phyloP scores from a whole-genome alignment of 1,139 yeast species.

The Hansenula lynferdii region DNA sequence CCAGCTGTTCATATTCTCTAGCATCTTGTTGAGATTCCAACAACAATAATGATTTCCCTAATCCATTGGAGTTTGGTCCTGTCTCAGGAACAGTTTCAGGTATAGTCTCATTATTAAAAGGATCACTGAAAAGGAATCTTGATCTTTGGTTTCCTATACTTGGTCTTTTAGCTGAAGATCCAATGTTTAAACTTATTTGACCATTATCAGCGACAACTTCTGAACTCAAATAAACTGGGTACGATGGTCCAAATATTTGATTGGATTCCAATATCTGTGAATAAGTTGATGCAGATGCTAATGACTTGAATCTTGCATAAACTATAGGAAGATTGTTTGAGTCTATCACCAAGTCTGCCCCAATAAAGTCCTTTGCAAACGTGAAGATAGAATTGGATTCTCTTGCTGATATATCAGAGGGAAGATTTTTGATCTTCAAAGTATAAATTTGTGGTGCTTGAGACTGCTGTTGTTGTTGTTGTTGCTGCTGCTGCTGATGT shows the following conservation, averaged over 20 bases:
- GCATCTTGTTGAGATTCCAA: conserved; percentile 55
- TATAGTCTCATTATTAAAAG: conserved; percentile 37
- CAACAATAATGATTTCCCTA: conserved; percentile 51
- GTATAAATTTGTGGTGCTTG: conserved; percentile 22
- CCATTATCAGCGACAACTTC: conserved; percentile 41
- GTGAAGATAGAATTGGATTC: conserved; percentile 79
- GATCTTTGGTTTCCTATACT: conserved; percentile 55
- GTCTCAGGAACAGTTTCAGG: conserved; percentile 16
- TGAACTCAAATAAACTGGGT: conserved; percentile 43
- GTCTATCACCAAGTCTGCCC: conserved; percentile 45
- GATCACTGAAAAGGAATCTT: conserved; percentile 67
- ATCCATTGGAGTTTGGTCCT: conserved; percentile 24
- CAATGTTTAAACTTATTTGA: conserved; percentile 19
- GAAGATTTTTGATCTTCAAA: conserved; percentile 49
- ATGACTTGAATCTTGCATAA: conserved; percentile 60
- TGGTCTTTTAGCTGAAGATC: conserved; percentile 41
- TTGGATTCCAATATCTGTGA: conserved; percentile 64
- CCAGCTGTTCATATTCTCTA: conserved; percentile 45
- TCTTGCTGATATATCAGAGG: conserved; percentile 66
- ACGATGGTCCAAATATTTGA: conserved; percentile 57
- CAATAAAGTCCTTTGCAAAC: conserved; percentile 67
- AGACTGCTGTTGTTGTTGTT: conserved; percentile 10
- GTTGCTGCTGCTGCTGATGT: conserved; percentile 14
- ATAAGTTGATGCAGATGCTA: conserved; percentile 64
- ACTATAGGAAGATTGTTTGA: conserved; percentile 29